phyloP scores from a whole-genome alignment of 2,329 filamentous ascomycete genomes.

The Fusarium goolgardi region DNA sequence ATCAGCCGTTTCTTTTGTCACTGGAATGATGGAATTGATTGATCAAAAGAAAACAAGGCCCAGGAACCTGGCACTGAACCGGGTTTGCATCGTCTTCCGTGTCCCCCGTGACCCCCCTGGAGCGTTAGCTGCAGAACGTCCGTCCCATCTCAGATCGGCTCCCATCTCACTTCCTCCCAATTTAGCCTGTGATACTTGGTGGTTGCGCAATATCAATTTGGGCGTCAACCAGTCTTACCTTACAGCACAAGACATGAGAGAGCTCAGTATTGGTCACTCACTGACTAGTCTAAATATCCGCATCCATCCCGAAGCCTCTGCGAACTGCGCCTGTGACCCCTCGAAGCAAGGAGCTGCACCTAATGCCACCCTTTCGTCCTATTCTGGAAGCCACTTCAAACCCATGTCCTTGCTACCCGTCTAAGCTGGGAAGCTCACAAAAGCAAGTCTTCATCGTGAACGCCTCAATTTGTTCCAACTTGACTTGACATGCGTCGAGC shows the following conservation, averaged over 20 bases:
- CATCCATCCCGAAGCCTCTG: background rate
- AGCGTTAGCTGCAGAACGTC: conserved; percentile 2
- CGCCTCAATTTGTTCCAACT: conserved; percentile 8
- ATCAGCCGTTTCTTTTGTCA: conserved; percentile 19
- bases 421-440: conserved; percentile 16
- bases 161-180: background rate
- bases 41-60: conserved; percentile 3
- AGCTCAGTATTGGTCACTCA: conserved; percentile 1
- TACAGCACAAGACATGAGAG: conserved; percentile 11
- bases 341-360: conserved; percentile 29
- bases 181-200: conserved; percentile 14
- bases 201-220: conserved; percentile 13
- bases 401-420: conserved; percentile 46
- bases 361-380: conserved; percentile 23
- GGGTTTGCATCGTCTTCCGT: conserved; percentile 15
- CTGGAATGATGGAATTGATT: conserved; percentile 4
- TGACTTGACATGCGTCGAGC: background rate
- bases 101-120: background rate
- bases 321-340: conserved; percentile 6
- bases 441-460: conserved; percentile 26
- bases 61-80: conserved; percentile 19
- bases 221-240: conserved; percentile 10
- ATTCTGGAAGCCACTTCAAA: conserved; percentile 27
- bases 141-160: conserved; percentile 19
- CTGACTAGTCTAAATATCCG: background rate